Conservation (phyloP, 257 asterid genomes). For the Knoxia roxburghii region DNA sequence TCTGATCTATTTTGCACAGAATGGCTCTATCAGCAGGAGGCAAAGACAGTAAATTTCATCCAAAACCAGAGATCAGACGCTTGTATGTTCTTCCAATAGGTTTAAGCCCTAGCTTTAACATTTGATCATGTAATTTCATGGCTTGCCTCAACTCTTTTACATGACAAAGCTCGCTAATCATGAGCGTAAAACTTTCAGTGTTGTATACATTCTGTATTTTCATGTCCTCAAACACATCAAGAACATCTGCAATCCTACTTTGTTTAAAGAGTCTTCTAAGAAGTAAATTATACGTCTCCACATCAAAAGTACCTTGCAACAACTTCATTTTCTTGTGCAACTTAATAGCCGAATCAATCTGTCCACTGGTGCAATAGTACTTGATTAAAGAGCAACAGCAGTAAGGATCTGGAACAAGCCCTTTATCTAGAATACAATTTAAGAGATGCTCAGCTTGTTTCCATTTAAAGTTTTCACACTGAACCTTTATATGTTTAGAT, state of each 20-base stretch:
- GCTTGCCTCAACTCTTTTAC: constrained; percentile 59
- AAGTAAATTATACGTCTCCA: constrained; percentile 34
- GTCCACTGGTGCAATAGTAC: constrained; percentile 44
- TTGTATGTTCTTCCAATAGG: constrained; percentile 52
- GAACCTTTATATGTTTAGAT: constrained; percentile 36
- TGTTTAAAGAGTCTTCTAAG: constrained; percentile 39
- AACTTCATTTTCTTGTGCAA: constrained; percentile 50
- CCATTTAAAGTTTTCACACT: constrained; percentile 46
- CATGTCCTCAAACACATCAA: constrained; percentile 60
- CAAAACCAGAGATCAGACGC: constrained; percentile 61
- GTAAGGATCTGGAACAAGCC: constrained; percentile 42
- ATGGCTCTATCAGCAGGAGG: neutral
- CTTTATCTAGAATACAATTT: constrained; percentile 29
- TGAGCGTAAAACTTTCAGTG: constrained; percentile 46
- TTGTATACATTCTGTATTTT: constrained; percentile 27
- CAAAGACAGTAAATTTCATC: constrained; percentile 17
- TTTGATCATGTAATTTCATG: constrained; percentile 70
- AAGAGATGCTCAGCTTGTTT: constrained; percentile 57
- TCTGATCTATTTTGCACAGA: neutral
- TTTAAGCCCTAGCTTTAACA: constrained; percentile 63
- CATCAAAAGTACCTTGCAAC: constrained; percentile 38
- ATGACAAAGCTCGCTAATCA: constrained; percentile 54
- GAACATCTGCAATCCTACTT: constrained; percentile 40
- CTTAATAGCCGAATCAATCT: constrained; percentile 41
- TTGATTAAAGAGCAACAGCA: constrained; percentile 49